A percentile compares a stretch with the other conserved stretches of the same genome.
phyloP scores from a whole-genome alignment of 805 yeast species.

The Phaffomyces thermotolerans region DNA sequence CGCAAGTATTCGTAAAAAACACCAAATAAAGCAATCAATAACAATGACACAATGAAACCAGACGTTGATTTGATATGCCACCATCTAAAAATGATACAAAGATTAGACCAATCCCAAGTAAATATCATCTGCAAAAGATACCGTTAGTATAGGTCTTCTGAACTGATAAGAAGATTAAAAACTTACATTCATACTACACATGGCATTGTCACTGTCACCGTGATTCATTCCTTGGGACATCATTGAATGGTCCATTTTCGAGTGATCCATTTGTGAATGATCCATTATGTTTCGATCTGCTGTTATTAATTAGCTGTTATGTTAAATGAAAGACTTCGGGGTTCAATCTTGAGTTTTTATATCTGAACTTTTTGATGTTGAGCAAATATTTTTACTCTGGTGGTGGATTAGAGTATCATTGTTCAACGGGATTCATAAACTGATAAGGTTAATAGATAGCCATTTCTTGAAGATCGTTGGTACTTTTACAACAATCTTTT shows the following conservation, averaged over 20 bases:
- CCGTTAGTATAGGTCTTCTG: not conserved
- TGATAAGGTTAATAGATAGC: too few species aligned
- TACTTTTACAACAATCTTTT: too few species aligned
- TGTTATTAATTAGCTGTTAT: too few species aligned
- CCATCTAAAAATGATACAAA: constrained; percentile 70
- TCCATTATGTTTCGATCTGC: too few species aligned
- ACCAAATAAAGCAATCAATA: constrained; percentile 40
- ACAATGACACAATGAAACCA: constrained; percentile 46
- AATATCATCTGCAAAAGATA: constrained; percentile 45
- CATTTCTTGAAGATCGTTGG: too few species aligned
- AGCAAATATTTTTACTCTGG: too few species aligned
- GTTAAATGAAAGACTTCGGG: too few species aligned
- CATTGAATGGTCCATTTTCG: constrained; percentile 19
- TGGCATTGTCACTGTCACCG: constrained; percentile 17
- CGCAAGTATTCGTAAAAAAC: constrained; percentile 59
- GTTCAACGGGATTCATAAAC: too few species aligned
- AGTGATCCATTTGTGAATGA: not conserved
- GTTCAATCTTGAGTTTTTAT: too few species aligned
- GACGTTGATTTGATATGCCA: constrained; percentile 61
- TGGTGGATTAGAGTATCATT: too few species aligned
- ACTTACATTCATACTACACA: constrained; percentile 48
- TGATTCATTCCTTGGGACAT: constrained; percentile 17
- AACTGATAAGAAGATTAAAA: not conserved
- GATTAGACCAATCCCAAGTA: constrained; percentile 69
- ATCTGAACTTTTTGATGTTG: too few species aligned